Evolutionary conservation across 164 flowering plant genomes (phyloP).

Genomic region (Protea cynaroides): DNA sequence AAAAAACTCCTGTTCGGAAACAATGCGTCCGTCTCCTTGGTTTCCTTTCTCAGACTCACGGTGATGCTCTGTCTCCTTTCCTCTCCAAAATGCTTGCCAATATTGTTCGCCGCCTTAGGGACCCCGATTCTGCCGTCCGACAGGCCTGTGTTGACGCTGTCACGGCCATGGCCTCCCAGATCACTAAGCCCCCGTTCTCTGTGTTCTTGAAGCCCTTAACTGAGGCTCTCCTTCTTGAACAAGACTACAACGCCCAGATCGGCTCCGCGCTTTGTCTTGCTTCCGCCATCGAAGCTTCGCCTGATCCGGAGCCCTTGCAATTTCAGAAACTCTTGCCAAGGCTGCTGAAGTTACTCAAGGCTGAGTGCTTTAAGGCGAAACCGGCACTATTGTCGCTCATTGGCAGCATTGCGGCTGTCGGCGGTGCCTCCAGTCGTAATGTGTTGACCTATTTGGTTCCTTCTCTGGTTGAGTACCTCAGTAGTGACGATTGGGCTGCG

Average conservation of each 20-base stretch:
- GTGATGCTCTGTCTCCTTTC: constrained; percentile 44
- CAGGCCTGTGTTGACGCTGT: constrained; percentile 52
- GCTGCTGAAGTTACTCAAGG: constrained; percentile 57
- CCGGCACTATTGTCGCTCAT: constrained; percentile 52
- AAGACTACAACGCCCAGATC: constrained; percentile 56
- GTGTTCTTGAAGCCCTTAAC: constrained; percentile 52
- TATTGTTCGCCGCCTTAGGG: constrained; percentile 62
- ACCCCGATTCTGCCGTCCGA: constrained; percentile 65
- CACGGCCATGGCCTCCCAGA: constrained; percentile 33
- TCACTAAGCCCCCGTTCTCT: constrained; percentile 42
- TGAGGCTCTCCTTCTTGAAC: constrained; percentile 69
- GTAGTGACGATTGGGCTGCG: constrained; percentile 81
- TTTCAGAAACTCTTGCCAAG: constrained; percentile 48
- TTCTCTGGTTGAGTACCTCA: constrained; percentile 51
- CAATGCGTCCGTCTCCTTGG: constrained; percentile 63
- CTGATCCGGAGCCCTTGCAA: constrained; percentile 46
- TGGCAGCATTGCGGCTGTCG: constrained; percentile 53
- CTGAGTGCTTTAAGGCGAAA: constrained; percentile 66
- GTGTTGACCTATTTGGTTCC: constrained; percentile 44
- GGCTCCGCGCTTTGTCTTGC: constrained; percentile 77
- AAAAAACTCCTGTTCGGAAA: constrained; percentile 58
- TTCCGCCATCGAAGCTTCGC: constrained; percentile 54
- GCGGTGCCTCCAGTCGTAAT: constrained; percentile 31
- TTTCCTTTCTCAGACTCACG: constrained; percentile 42
- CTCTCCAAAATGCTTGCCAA: constrained; percentile 56